Evolutionary conservation across 305 asterid species (phyloP), one percentile per base, ranked within the genome.

Genomic region (Euphrasia arctica): DNA sequence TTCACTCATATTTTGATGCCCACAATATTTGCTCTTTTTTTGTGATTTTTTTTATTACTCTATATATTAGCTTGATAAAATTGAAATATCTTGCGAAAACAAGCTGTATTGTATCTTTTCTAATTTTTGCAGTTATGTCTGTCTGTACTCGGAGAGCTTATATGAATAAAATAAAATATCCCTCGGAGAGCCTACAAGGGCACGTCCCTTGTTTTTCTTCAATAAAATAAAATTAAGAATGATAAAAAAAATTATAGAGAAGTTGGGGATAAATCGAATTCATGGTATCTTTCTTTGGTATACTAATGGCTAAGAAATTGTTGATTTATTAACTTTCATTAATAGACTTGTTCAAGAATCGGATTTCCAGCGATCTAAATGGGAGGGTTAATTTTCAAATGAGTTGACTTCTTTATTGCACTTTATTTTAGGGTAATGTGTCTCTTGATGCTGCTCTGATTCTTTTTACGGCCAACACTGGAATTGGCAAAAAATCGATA

Each of bases 401-500:
- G 32, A 13, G 11, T 60, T 66, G 63, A 70, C 63, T 55, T 28
- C 43, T 36, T 45, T 22, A 9, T 39, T 29, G 28, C 49, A 29
- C 49, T 69, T 58, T 54, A 54, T 56, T 55, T 67, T 60, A 83
- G 89, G 99, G 99, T 49, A 93, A 93, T 83, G 99, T 93, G 48
- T 95, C 99, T 65, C 96, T 54, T 54, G 58, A 54, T 54, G 58
- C 28, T 18, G 58, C 58, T 25, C 58, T 32, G 3, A 54, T 54
- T 54, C 58, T 93, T 72, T 76, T 93, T 18, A 75, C 83, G 95
- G 14, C 89, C 99, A 67, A 79, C 80, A 49, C 45, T 57, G 13
- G 99, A 93, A 80, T 80, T 90, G 78, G 91, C 92, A 36, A 78
- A 65, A 65, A 93, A 97, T 60, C 22, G 95, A 93, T 82, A 87